These are phyloP conservation scores for Neocatenulostroma microsporum DNA, from an alignment of 2,329 filamentous ascomycete species.

Conservation along the genomic window DNA sequence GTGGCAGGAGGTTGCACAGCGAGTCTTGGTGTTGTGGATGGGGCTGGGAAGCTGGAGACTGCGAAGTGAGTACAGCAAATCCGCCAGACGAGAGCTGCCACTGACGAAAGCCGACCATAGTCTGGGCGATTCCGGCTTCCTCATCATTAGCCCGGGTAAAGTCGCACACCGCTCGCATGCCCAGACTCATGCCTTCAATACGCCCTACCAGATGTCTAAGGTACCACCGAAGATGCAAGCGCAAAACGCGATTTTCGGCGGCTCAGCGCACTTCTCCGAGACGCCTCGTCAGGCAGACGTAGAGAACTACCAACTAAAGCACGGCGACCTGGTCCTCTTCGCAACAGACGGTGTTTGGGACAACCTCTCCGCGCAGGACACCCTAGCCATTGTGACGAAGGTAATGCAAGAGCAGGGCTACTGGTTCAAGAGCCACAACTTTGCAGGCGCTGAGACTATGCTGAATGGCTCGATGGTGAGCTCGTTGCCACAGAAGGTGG, in stretches of 20 bases:
- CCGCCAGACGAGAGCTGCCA: neutral
- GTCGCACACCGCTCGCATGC: conserved; percentile 75
- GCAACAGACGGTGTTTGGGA: conserved; percentile 95
- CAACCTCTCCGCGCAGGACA: conserved; percentile 86
- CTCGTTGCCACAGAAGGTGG: conserved; percentile 16
- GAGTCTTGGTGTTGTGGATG: conserved; percentile 69
- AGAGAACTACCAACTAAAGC: conserved; percentile 65
- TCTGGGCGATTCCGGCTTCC: conserved; percentile 87
- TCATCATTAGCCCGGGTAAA: conserved; percentile 76
- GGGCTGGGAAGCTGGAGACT: conserved; percentile 69
- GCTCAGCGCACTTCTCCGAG: conserved; percentile 61
- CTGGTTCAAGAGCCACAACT: conserved; percentile 25
- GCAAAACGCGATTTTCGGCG: conserved; percentile 77
- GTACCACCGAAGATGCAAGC: conserved; percentile 72
- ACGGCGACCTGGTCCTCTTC: conserved; percentile 89
- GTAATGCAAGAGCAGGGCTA: conserved; percentile 53
- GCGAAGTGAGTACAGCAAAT: conserved; percentile 55
- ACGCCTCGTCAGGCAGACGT: conserved; percentile 76
- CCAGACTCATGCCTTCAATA: conserved; percentile 97
- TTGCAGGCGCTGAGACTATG: conserved; percentile 24
- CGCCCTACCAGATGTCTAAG: conserved; percentile 86
- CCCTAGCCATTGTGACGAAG: conserved; percentile 64
- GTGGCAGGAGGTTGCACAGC: conserved; percentile 85
- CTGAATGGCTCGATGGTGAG: conserved; percentile 21
- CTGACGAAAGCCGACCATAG: conserved; percentile 22